These are phyloP conservation scores for Rhynchosporium agropyri DNA, from an alignment of 2,329 filamentous ascomycete species.

Conservation along the genomic window DNA sequence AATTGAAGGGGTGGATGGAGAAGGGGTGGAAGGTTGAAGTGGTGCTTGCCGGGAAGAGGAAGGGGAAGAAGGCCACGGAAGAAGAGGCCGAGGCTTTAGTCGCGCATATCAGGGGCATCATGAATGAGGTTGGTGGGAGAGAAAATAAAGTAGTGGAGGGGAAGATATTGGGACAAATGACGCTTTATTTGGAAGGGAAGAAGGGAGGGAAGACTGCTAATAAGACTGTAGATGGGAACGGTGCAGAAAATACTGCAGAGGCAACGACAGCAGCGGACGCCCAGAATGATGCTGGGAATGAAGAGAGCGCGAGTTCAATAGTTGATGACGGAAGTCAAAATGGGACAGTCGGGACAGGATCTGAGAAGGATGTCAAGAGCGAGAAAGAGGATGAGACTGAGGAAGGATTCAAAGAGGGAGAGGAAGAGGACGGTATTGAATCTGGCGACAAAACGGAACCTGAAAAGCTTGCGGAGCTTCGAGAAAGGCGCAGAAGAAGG, in stretches of 20 bases:
- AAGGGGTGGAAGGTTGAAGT: constrained; percentile 79
- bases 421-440: neutral
- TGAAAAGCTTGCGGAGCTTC: no score
- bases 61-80: constrained; percentile 58
- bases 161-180: constrained; percentile 48
- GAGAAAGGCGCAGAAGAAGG: no score
- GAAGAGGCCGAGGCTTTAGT: constrained; percentile 66
- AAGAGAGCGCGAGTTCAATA: no score
- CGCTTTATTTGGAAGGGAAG: constrained; percentile 49
- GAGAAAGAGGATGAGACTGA: no score
- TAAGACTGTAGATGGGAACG: neutral
- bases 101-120: constrained; percentile 48
- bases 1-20: constrained; percentile 67
- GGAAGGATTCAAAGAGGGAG: neutral
- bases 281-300: no score
- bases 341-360: no score
- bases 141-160: constrained; percentile 52
- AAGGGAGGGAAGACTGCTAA: constrained; percentile 23
- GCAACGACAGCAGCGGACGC: no score
- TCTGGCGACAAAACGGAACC: no score
- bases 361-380: no score
- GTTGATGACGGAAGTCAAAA: no score
- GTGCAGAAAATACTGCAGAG: neutral
- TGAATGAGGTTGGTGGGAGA: constrained; percentile 43
- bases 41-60: constrained; percentile 67